Percentiles rank a stretch among this genome's conserved stretches.
Evolutionary conservation across 2,329 filamentous ascomycete genomes (phyloP).

Genomic region (Colletotrichum filicis): DNA sequence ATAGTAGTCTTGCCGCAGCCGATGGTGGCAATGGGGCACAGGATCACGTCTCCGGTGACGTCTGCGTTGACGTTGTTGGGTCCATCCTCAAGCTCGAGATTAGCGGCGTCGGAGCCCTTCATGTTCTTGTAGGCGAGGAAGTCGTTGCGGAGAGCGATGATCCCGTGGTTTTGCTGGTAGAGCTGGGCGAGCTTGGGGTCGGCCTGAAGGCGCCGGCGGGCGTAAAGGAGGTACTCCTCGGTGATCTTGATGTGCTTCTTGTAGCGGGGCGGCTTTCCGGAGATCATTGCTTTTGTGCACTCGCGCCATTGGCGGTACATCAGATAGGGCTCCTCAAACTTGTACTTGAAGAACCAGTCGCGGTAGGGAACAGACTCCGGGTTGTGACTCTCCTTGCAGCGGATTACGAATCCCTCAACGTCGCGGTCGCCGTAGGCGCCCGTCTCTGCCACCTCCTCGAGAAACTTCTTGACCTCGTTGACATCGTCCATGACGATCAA

Average conservation of each 20-base stretch:
- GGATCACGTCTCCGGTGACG: constrained; percentile 75
- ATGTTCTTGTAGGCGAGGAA: constrained; percentile 87
- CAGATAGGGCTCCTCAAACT: constrained; percentile 98
- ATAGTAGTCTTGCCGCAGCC: constrained; percentile 98
- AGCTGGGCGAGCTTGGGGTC: constrained; percentile 74
- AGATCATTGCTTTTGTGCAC: constrained; percentile 90
- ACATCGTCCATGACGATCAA: constrained; percentile 82
- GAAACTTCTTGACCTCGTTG: constrained; percentile 78
- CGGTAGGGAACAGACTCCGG: constrained; percentile 65
- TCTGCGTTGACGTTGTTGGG: constrained; percentile 57
- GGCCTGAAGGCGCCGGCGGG: constrained; percentile 75
- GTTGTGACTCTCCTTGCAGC: constrained; percentile 77
- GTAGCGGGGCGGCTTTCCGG: constrained; percentile 77
- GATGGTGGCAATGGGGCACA: constrained; percentile 93
- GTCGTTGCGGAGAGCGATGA: constrained; percentile 89
- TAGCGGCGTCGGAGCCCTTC: constrained; percentile 89
- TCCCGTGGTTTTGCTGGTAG: constrained; percentile 92
- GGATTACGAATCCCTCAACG: constrained; percentile 96
- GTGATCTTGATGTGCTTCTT: constrained; percentile 93
- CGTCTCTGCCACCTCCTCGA: constrained; percentile 87
- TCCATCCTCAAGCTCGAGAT: constrained; percentile 69
- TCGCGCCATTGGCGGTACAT: constrained; percentile 99
- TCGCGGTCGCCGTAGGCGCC: constrained; percentile 91
- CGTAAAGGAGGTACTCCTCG: constrained; percentile 88
- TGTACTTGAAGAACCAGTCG: constrained; percentile 99